Evolutionary conservation across 1,284 basidiomycete species (phyloP).

Genomic region (Ustilago tritici): DNA sequence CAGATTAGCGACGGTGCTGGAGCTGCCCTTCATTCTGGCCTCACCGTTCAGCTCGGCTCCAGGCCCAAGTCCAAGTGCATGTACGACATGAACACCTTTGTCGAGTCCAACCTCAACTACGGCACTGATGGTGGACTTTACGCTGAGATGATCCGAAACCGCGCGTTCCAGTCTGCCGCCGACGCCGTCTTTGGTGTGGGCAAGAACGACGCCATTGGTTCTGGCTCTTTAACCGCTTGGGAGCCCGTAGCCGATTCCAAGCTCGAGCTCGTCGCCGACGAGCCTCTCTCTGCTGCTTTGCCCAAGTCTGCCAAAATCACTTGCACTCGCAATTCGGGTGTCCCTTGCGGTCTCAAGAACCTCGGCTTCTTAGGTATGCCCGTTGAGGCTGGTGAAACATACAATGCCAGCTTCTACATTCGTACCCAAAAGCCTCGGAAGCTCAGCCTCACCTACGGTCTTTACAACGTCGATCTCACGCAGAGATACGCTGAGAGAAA

Average conservation of each 20-base stretch:
- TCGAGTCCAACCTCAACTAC: conserved; percentile 57
- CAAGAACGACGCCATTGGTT: conserved; percentile 31
- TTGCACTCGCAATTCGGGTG: conserved; percentile 20
- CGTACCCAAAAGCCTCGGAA: conserved; percentile 32
- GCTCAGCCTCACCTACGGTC: conserved; percentile 22
- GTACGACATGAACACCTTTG: conserved; percentile 55
- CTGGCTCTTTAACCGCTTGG: conserved; percentile 48
- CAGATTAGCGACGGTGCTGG: conserved; percentile 24
- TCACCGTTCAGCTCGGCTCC: conserved; percentile 19
- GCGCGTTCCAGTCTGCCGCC: conserved; percentile 49
- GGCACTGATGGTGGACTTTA: conserved; percentile 58
- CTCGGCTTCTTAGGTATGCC: conserved; percentile 58
- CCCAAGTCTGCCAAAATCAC: conserved; percentile 49
- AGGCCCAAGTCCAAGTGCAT: conserved; percentile 44
- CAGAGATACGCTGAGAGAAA: background rate
- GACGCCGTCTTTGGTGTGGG: conserved; percentile 31
- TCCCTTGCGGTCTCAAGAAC: conserved; percentile 48
- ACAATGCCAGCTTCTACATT: conserved; percentile 56
- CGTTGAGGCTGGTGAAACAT: conserved; percentile 29
- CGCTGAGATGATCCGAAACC: conserved; percentile 59
- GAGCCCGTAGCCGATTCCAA: conserved; percentile 30
- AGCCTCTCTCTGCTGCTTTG: conserved; percentile 52
- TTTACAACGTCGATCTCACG: conserved; percentile 34
- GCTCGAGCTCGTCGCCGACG: conserved; percentile 26
- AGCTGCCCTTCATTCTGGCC: background rate